Conservation (phyloP, 495 filamentous ascomycete species). For the Hypoxylon lienhwacheense region DNA sequence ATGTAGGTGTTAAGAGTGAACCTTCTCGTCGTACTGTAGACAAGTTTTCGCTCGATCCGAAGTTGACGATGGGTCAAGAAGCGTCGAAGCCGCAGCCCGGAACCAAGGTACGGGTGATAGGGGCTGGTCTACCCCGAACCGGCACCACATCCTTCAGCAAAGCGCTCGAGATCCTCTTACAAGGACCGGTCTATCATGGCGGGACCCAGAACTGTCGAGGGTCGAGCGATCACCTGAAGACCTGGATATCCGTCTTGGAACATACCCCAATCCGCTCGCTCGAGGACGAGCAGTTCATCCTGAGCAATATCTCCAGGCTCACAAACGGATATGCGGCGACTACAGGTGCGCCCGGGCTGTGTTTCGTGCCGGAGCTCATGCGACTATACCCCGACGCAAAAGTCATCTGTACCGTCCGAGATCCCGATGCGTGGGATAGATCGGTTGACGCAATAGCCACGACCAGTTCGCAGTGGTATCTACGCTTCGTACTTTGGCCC, state of each 20-base stretch:
- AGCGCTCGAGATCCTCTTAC: conserved; percentile 49
- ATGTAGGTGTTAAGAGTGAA: neutral
- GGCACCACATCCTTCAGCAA: conserved; percentile 51
- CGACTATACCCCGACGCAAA: conserved; percentile 42
- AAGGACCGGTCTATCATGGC: conserved; percentile 43
- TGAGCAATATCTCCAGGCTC: conserved; percentile 20
- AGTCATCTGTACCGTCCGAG: conserved; percentile 43
- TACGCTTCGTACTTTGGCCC: conserved; percentile 16
- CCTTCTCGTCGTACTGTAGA: neutral
- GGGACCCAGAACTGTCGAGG: conserved; percentile 37
- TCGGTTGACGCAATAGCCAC: conserved; percentile 36
- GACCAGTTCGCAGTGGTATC: conserved; percentile 31
- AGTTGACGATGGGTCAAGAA: conserved; percentile 34
- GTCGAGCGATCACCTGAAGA: conserved; percentile 28
- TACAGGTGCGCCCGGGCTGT: conserved; percentile 36
- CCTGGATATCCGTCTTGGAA: conserved; percentile 32
- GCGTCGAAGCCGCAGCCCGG: conserved; percentile 34
- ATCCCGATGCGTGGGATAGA: conserved; percentile 37
- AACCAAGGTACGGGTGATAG: conserved; percentile 47
- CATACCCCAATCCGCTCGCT: conserved; percentile 26
- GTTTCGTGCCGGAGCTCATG: conserved; percentile 39
- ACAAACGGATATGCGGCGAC: conserved; percentile 40
- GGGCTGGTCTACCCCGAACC: conserved; percentile 52
- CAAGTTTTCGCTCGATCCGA: neutral
- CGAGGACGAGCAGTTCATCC: conserved; percentile 25